phyloP scores from a whole-genome alignment of 1,139 yeast species.

The Saccharomyces hybrid region DNA sequence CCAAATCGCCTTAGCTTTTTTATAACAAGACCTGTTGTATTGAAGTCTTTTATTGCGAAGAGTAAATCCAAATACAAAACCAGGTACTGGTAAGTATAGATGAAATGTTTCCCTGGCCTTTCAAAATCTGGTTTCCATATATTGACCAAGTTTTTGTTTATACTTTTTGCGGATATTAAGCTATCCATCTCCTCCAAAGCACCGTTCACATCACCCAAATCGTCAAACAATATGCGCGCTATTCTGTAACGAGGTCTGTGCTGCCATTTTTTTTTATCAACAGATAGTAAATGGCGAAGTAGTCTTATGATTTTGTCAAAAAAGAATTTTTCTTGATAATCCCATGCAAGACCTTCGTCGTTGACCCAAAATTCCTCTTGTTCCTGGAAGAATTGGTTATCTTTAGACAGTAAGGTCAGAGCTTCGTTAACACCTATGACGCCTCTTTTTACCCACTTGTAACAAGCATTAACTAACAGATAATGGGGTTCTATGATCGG shows the following conservation, averaged over 20 bases:
- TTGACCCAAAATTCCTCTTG: conserved; percentile 17
- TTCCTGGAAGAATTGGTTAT: conserved; percentile 30
- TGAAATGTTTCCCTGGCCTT: conserved; percentile 88
- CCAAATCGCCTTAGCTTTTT: conserved; percentile 70
- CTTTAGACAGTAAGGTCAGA: conserved; percentile 34
- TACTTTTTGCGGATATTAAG: conserved; percentile 58
- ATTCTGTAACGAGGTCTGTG: conserved; percentile 74
- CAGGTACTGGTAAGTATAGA: conserved; percentile 66
- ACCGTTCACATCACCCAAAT: conserved; percentile 41
- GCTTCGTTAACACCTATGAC: conserved; percentile 37
- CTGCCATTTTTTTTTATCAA: conserved; percentile 87
- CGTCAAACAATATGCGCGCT: conserved; percentile 56
- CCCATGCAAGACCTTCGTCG: conserved; percentile 9
- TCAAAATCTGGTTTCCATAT: conserved; percentile 94
- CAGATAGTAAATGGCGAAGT: conserved; percentile 37
- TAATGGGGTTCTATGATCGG: conserved; percentile 70
- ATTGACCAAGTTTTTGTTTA: conserved; percentile 64
- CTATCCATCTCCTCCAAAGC: conserved; percentile 61
- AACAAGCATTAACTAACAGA: conserved; percentile 47
- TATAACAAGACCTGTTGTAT: conserved; percentile 50
- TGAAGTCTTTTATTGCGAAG: conserved; percentile 48
- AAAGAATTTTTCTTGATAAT: conserved; percentile 17
- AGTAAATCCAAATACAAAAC: conserved; percentile 54
- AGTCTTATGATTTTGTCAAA: conserved; percentile 33
- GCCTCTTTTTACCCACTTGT: conserved; percentile 45